Conservation (phyloP, 768 basidiomycete species). For the Phanerochaete carnosa region DNA sequence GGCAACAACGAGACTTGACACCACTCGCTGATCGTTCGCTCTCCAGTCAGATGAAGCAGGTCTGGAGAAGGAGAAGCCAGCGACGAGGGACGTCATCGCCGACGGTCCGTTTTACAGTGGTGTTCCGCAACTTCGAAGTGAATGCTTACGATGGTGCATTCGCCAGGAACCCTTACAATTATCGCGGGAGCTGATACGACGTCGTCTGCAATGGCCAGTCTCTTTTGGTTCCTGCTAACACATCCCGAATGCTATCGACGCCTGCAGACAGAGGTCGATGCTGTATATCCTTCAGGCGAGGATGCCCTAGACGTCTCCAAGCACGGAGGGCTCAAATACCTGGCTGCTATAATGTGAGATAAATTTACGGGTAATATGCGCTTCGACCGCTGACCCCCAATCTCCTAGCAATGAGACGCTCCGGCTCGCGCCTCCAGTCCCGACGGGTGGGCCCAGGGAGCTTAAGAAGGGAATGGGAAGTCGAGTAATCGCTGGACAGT, state of each 20-base stretch:
- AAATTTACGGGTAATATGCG: no score
- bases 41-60: conserved; percentile 38
- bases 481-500: conserved; percentile 1
- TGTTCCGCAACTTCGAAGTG: neutral
- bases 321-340: conserved; percentile 8
- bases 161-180: conserved; percentile 22
- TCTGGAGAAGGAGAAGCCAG: conserved; percentile 32
- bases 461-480: neutral
- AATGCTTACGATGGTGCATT: neutral
- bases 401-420: conserved; percentile 12
- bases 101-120: conserved; percentile 25
- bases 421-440: conserved; percentile 6
- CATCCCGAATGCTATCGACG: conserved; percentile 15
- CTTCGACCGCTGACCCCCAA: neutral
- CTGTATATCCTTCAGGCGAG: conserved; percentile 16
- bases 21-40: neutral
- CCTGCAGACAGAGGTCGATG: conserved; percentile 24
- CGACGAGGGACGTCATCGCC: conserved; percentile 33
- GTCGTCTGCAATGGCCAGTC: conserved; percentile 18
- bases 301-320: conserved; percentile 11
- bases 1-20: no score
- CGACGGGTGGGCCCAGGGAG: conserved; percentile 7
- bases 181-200: conserved; percentile 30
- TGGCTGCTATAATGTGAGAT: conserved; percentile 14
- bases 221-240: conserved; percentile 23